Base-by-base conservation (phyloP, 2,329 filamentous ascomycete genomes). In the Botryosphaeria dothidea region DNA sequence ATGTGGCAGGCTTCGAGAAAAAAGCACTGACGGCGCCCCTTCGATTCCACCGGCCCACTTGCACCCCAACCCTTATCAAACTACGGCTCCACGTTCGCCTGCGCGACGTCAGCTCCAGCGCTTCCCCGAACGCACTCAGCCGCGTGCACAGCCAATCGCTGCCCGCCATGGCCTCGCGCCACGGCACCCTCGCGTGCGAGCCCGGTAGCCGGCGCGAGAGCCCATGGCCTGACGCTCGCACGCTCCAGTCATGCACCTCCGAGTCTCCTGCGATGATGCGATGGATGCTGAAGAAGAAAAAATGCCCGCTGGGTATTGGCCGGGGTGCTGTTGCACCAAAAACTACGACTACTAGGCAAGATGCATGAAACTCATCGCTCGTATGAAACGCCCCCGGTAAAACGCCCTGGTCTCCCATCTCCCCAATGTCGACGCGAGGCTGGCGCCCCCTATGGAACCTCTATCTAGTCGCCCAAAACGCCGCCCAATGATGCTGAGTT, bases 381-480 rank as follows among this genome's bases (percentile, higher is more conserved):
- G 56, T 60, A 60, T 60, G 56, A 60, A 60, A 60, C 56, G 56
- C 56, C 56, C 56, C 19, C 38, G 38, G 31, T 46, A 29, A 56
- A 41, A 34, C 17, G 36, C 58, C 58, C 29, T 17, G 45, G 17
- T 34, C 43, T 27, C 29, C 57, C 29, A 19, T 45, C n/a, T 46
- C 38, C 38, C 41, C 36, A 45, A 15, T 45, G 43, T 17, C 25
- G 56, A 31, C 11, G 17, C 5, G 38, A 13, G 43, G 41, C 57
- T 36, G 27, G 57, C 57, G 57, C 57, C 57, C 43, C 54, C 56
- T 46, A 60, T 46, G 56, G 56, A 60, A 38, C 48, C 62, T 64
- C 62, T 64, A 64, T 64, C 62, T 64, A 64, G 48, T 65, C 54
- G 63, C 63, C 63, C 63, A 65, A 65, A 65, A 65, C 63, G 48